These are phyloP conservation scores for Xylaria hypoxylon DNA, from an alignment of 2,329 filamentous ascomycete genomes.

Conservation along the genomic window DNA sequence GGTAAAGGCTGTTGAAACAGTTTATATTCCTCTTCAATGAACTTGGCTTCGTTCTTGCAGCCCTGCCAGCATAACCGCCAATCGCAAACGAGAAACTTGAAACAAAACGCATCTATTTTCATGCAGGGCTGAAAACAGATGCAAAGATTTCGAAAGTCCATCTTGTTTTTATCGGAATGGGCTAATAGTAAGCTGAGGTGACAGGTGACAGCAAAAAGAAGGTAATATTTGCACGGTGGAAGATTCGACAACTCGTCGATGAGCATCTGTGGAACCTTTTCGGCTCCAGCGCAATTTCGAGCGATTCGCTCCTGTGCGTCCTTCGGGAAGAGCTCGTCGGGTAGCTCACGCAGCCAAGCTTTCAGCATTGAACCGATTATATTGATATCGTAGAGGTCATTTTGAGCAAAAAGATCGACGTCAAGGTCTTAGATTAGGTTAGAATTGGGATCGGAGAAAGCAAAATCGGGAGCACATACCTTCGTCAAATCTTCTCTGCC, in stretches of 20 bases:
- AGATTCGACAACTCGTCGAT: slow-evolving; percentile 92
- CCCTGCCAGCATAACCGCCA: slow-evolving; percentile 98
- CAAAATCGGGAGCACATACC: slow-evolving; percentile 60
- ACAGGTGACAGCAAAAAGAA: slow-evolving; percentile 96
- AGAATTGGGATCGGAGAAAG: slow-evolving; percentile 21
- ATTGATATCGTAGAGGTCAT: slow-evolving; percentile 94
- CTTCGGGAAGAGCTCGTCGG: slow-evolving; percentile 93
- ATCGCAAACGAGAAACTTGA: slow-evolving; percentile 93
- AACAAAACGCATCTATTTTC: slow-evolving; percentile 94
- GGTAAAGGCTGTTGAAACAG: slow-evolving; percentile 70
- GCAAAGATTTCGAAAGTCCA: slow-evolving; percentile 95
- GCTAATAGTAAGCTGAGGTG: slow-evolving; percentile 91
- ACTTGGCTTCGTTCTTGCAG: slow-evolving; percentile 88
- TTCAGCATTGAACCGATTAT: slow-evolving; percentile 97
- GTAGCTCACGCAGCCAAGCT: slow-evolving; percentile 93
- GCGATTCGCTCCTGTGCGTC: slow-evolving; percentile 82
- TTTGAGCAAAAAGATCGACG: slow-evolving; percentile 88
- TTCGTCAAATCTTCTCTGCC: slow-evolving; percentile 91
- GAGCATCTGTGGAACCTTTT: slow-evolving; percentile 83
- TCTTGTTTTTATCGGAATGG: slow-evolving; percentile 96
- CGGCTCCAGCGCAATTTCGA: slow-evolving; percentile 81
- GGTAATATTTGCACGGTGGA: slow-evolving; percentile 97
- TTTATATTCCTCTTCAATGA: slow-evolving; percentile 75
- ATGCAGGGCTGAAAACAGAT: slow-evolving; percentile 98
- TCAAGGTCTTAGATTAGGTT: slow-evolving; percentile 73